Evolutionary conservation across 371 early-diverging fungal genomes (phyloP).

Genomic region (Polyrhizophydium stewartii): DNA sequence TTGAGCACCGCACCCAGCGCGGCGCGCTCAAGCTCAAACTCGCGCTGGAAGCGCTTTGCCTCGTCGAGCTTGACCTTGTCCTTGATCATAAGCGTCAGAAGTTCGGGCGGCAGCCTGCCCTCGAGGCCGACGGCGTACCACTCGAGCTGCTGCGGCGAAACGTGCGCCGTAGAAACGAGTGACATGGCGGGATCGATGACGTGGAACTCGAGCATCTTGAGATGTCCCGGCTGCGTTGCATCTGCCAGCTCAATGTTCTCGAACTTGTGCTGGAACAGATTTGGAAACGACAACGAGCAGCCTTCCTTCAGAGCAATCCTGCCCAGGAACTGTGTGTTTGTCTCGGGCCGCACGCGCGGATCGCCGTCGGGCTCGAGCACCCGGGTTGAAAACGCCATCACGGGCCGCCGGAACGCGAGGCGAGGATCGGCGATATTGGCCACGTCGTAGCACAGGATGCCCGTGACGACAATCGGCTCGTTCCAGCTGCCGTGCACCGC

Average conservation of each 20-base stretch:
- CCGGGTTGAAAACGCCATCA: too few relatives aligned
- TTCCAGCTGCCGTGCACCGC: constrained; percentile 62
- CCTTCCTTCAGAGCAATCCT: constrained; percentile 21
- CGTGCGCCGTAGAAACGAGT: constrained; percentile 32
- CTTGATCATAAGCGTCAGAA: neutral
- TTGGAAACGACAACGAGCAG: constrained; percentile 57
- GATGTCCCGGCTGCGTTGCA: constrained; percentile 41
- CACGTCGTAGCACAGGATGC: constrained; percentile 49
- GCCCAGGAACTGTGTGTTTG: too few relatives aligned
- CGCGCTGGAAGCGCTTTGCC: too few relatives aligned
- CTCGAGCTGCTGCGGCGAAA: constrained; percentile 39
- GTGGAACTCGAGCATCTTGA: constrained; percentile 53
- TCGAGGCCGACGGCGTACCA: constrained; percentile 6
- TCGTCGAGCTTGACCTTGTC: too few relatives aligned
- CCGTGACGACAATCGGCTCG: constrained; percentile 59
- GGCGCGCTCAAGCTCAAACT: too few relatives aligned
- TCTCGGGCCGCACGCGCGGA: too few relatives aligned
- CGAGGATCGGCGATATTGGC: constrained; percentile 51
- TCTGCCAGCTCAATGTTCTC: constrained; percentile 36
- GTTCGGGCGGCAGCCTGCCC: neutral
- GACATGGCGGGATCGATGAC: constrained; percentile 34
- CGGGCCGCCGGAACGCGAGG: constrained; percentile 37
- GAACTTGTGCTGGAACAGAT: constrained; percentile 58
- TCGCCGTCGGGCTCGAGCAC: neutral
- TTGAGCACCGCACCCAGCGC: too few relatives aligned